These are phyloP conservation scores for Asparagopsis taxiformis DNA, from an alignment of 31 red algal species.

Conservation along the genomic window DNA sequence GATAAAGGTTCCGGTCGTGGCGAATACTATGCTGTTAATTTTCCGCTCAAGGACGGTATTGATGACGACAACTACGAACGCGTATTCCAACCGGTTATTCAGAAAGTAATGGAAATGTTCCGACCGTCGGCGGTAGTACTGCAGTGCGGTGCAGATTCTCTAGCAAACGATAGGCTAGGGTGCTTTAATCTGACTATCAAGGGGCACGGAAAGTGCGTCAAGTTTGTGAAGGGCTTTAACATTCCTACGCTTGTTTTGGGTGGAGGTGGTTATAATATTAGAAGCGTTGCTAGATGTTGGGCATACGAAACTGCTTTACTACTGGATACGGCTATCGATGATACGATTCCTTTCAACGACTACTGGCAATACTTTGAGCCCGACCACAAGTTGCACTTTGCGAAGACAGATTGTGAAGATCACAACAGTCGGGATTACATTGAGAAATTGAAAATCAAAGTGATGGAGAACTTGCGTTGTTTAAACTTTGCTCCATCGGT, in stretches of 20 bases:
- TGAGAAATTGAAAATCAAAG: constrained; percentile 90
- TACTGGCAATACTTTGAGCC: constrained; percentile 98
- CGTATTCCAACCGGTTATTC: constrained; percentile 84
- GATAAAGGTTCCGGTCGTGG: constrained; percentile 93
- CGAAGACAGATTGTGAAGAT: constrained; percentile 79
- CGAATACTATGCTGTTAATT: constrained; percentile 95
- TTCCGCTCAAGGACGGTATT: constrained; percentile 96
- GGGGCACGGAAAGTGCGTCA: constrained; percentile 92
- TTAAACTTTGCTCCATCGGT: constrained; percentile 86
- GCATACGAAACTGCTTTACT: constrained; percentile 90
- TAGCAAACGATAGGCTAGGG: constrained; percentile 89
- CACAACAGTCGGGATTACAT: constrained; percentile 87
- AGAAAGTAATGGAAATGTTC: constrained; percentile 90
- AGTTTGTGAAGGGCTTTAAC: constrained; percentile 86
- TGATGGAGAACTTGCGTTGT: constrained; percentile 88
- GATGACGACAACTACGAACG: constrained; percentile 86
- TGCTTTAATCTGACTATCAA: constrained; percentile 97
- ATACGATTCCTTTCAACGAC: constrained; percentile 95
- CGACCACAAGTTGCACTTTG: constrained; percentile 91
- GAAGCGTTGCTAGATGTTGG: constrained; percentile 97
- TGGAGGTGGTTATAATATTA: constrained; percentile 98
- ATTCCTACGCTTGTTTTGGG: constrained; percentile 93
- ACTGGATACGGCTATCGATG: constrained; percentile 72
- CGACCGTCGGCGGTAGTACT: constrained; percentile 94
- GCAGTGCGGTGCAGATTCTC: constrained; percentile 98